Evolutionary conservation across 2,329 filamentous ascomycete species (phyloP).

Genomic region (Diplodia intermedia): DNA sequence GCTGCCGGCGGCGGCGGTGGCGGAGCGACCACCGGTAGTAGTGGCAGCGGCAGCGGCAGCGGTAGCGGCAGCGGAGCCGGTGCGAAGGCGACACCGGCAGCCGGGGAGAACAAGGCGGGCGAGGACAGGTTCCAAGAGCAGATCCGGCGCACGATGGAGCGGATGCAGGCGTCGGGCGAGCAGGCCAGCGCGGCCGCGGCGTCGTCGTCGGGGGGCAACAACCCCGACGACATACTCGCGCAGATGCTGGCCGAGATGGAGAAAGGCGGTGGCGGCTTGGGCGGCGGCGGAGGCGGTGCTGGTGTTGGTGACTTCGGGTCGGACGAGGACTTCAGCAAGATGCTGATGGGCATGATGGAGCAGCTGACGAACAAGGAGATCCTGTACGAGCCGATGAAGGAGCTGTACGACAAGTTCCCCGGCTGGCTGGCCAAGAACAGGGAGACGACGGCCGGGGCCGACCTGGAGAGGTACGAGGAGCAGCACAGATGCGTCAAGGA

Average conservation of each 20-base stretch:
- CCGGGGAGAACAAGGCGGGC: conserved; percentile 43
- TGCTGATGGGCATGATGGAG: conserved; percentile 98
- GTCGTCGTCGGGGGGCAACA: conserved; percentile 66
- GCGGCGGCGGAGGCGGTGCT: conserved; percentile 58
- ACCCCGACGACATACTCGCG: conserved; percentile 78
- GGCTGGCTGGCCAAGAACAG: conserved; percentile 84
- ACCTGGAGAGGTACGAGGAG: conserved; percentile 79
- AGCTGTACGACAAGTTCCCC: conserved; percentile 90
- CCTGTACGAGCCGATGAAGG: conserved; percentile 98
- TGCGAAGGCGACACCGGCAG: conserved; percentile 25
- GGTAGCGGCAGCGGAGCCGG: conserved; percentile 32
- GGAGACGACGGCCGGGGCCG: conserved; percentile 68
- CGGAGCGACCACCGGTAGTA: conserved; percentile 35
- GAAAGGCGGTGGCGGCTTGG: too few species aligned
- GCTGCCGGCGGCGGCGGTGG: conserved; percentile 50
- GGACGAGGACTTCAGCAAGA: conserved; percentile 91
- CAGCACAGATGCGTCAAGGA: conserved; percentile 81
- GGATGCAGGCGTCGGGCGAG: conserved; percentile 89
- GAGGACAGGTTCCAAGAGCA: conserved; percentile 87
- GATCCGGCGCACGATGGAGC: conserved; percentile 91
- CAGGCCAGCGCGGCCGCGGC: conserved; percentile 77
- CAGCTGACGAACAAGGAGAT: conserved; percentile 98
- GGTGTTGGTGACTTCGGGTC: conserved; percentile 49
- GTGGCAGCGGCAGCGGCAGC: conserved; percentile 35
- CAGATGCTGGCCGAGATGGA: conserved; percentile 92